phyloP scores from a whole-genome alignment of 352 stramenopile species.

The Phytophthora citrophthora region DNA sequence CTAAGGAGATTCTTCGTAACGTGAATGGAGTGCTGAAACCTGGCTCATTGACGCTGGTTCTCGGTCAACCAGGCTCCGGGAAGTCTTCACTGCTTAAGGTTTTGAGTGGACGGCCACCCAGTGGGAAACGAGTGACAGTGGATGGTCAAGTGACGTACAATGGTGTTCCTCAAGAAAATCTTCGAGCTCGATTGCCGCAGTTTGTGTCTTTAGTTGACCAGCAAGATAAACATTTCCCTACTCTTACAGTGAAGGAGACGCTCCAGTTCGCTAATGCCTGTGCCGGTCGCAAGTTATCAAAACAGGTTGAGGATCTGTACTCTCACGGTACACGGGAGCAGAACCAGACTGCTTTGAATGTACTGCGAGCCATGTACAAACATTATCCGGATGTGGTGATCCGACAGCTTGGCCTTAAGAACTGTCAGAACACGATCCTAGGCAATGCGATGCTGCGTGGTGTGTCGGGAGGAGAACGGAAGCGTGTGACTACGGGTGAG shows the following conservation, averaged over 20 bases:
- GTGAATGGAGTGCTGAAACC: slow-evolving; percentile 35
- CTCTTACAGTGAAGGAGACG: slow-evolving; percentile 60
- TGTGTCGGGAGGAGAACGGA: slow-evolving; percentile 65
- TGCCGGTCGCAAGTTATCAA: slow-evolving; percentile 2
- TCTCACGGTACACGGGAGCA: slow-evolving; percentile 4
- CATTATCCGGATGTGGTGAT: slow-evolving; percentile 17
- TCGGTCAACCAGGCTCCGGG: slow-evolving; percentile 22
- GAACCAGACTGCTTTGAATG: slow-evolving; percentile 17
- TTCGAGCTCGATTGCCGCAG: slow-evolving; percentile 32
- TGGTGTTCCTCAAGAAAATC: not conserved
- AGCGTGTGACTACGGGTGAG: slow-evolving; percentile 73
- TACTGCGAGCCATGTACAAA: slow-evolving; percentile 13
- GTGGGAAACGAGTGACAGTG: not conserved
- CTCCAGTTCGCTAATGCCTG: slow-evolving; percentile 45
- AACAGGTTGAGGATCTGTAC: slow-evolving; percentile 10
- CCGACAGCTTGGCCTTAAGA: slow-evolving; percentile 22
- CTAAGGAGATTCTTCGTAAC: slow-evolving; percentile 51
- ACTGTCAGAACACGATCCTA: slow-evolving; percentile 56
- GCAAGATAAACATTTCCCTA: slow-evolving; percentile 55
- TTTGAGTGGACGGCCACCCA: slow-evolving; percentile 7
- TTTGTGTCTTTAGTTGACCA: slow-evolving; percentile 47
- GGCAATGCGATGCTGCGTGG: slow-evolving; percentile 55
- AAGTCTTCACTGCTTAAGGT: slow-evolving; percentile 25
- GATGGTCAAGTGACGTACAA: slow-evolving; percentile 17
- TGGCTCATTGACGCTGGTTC: slow-evolving; percentile 19